Conservation (phyloP, 2,329 filamentous ascomycete genomes). For the Zymoseptoria tritici region DNA sequence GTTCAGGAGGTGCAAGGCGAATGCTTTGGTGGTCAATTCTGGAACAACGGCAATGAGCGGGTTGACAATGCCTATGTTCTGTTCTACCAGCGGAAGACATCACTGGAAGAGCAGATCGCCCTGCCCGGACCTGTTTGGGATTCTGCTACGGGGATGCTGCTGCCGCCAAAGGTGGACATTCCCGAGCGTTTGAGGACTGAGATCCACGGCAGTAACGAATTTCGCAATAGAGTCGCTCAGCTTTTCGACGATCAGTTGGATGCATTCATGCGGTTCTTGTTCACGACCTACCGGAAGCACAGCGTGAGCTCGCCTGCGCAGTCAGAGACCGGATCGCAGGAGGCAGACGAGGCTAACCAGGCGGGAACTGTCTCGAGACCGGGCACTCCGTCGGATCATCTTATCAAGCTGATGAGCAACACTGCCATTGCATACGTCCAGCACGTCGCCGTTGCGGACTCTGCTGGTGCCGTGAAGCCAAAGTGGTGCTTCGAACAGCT, state of each 20-base stretch:
- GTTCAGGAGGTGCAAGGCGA: slow-evolving; percentile 62
- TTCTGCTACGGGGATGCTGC: slow-evolving; percentile 2
- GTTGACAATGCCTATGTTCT: slow-evolving; percentile 84
- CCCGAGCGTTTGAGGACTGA: slow-evolving; percentile 4
- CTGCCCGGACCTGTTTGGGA: slow-evolving; percentile 4
- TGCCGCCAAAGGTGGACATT: slow-evolving; percentile 12
- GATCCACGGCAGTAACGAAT: slow-evolving; percentile 12
- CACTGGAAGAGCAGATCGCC: slow-evolving; percentile 10
- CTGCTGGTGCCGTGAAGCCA: slow-evolving; percentile 6
- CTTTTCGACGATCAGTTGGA: slow-evolving; percentile 20
- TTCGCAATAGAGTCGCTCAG: slow-evolving; percentile 14
- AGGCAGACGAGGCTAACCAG: neutral
- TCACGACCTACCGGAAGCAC: slow-evolving; percentile 3
- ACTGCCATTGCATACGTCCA: slow-evolving; percentile 7
- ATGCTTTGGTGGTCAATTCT: slow-evolving; percentile 54
- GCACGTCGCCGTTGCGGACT: slow-evolving; percentile 10
- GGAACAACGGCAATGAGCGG: slow-evolving; percentile 52
- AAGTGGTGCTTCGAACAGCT: slow-evolving; percentile 4
- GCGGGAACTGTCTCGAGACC: neutral
- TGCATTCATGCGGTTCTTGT: slow-evolving; percentile 16
- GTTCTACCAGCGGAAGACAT: slow-evolving; percentile 64
- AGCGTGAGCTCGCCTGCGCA: neutral
- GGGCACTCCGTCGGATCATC: neutral
- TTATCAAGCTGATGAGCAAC: slow-evolving; percentile 2
- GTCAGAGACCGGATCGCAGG: slow-evolving; percentile 1